Evolutionary conservation across 345 rosid genomes (phyloP).

Genomic region (Brassica incana): DNA sequence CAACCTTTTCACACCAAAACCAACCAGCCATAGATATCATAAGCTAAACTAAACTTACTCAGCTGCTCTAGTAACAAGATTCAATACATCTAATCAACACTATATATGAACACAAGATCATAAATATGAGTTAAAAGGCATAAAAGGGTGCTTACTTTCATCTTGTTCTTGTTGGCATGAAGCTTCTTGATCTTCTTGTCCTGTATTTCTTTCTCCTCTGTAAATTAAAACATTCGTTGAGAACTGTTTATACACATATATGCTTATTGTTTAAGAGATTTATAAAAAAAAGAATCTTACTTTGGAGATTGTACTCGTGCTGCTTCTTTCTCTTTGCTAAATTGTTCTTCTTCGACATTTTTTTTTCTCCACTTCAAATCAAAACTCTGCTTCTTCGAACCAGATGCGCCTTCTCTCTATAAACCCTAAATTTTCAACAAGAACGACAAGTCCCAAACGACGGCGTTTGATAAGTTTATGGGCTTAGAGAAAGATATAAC

Average conservation of each 20-base stretch:
- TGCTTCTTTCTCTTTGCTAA: slow-evolving; percentile 77
- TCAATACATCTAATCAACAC: background rate
- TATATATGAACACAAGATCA: background rate
- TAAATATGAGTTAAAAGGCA: background rate
- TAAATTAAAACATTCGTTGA: slow-evolving; percentile 22
- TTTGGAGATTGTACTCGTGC: slow-evolving; percentile 79
- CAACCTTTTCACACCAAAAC: slow-evolving; percentile 52
- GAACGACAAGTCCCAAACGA: background rate
- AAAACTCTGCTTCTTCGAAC: background rate
- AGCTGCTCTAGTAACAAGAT: background rate
- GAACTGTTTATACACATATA: background rate
- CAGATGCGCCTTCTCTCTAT: background rate
- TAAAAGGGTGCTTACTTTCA: slow-evolving; percentile 61
- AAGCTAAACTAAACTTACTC: background rate
- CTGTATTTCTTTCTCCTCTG: slow-evolving; percentile 78
- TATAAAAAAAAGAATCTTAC: slow-evolving; percentile 36
- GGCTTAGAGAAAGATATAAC: background rate
- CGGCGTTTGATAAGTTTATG: background rate
- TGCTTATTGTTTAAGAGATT: background rate
- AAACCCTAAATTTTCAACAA: slow-evolving; percentile 30
- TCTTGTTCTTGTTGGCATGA: slow-evolving; percentile 81
- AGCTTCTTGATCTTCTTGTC: slow-evolving; percentile 72
- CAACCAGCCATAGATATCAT: slow-evolving; percentile 3
- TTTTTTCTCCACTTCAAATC: background rate
- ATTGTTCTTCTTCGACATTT: slow-evolving; percentile 96